Conservation (phyloP, 352 stramenopile genomes). For the Phytophthora capsici region DNA sequence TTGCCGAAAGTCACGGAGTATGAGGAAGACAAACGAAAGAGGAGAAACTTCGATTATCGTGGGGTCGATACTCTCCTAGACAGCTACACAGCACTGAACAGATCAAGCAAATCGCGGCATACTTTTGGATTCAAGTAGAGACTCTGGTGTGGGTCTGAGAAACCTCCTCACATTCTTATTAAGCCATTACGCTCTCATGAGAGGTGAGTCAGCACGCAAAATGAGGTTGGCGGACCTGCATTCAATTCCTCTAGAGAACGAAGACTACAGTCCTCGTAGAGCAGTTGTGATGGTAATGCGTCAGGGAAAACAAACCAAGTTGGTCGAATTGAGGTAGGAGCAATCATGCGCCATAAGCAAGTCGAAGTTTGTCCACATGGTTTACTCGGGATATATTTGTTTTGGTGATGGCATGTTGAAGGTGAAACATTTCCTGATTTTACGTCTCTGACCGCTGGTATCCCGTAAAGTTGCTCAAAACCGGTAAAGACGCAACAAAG, state of each 20-base stretch:
- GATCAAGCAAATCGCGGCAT: background rate
- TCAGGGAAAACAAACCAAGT: constrained; percentile 3
- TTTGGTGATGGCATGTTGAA: constrained; percentile 1
- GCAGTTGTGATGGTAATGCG: background rate
- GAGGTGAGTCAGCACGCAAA: background rate
- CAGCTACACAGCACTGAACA: constrained; percentile 6
- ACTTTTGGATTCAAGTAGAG: background rate
- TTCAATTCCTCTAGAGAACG: background rate
- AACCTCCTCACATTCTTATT: background rate
- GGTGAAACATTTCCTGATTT: background rate
- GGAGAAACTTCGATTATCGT: constrained; percentile 14
- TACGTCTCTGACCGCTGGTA: background rate
- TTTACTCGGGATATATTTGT: background rate
- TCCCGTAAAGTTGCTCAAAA: background rate
- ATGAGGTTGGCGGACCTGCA: background rate
- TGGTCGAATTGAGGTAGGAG: background rate
- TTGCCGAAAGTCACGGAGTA: constrained; percentile 4
- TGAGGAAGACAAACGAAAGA: constrained; percentile 2
- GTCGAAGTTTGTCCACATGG: background rate
- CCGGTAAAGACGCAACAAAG: background rate
- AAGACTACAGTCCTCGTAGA: background rate
- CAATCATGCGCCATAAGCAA: background rate
- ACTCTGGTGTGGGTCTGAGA: background rate
- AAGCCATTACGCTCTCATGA: background rate
- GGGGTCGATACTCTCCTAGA: constrained; percentile 4